Conservation (phyloP, 257 asterid species). For the Nicotiana paniculata region DNA sequence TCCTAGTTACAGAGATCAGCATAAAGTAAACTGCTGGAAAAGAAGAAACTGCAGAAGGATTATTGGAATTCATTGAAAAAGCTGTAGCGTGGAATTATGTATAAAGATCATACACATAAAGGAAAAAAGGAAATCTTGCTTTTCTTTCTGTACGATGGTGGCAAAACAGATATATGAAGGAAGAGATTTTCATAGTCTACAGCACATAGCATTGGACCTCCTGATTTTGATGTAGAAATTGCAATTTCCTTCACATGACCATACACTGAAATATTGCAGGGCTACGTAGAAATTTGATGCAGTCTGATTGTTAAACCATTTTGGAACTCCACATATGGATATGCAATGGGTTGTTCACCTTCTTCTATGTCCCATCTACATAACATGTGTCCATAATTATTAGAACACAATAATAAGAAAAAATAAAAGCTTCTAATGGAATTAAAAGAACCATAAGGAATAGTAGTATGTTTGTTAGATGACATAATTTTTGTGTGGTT, state of each 20-base stretch:
- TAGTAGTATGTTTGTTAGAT: too few species aligned
- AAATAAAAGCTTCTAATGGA: not conserved
- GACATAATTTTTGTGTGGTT: not conserved
- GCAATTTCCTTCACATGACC: not conserved
- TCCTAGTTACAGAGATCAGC: too few species aligned
- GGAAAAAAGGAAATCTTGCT: not conserved
- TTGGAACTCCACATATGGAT: constrained; percentile 65
- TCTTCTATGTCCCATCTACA: constrained; percentile 62
- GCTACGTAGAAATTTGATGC: constrained; percentile 5
- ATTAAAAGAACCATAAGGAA: not conserved
- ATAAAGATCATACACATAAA: not conserved
- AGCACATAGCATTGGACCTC: not conserved
- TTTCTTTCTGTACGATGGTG: not conserved
- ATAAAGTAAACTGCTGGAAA: not conserved
- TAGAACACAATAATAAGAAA: not conserved
- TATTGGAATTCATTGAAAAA: not conserved
- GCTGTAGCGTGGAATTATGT: not conserved
- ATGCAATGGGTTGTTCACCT: constrained; percentile 53
- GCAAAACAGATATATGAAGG: not conserved
- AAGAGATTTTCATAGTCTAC: not conserved
- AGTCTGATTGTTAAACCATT: constrained; percentile 39
- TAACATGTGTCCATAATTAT: not conserved
- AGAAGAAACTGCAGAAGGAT: not conserved
- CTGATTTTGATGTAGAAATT: not conserved
- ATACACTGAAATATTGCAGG: not conserved